phyloP scores from a whole-genome alignment of 257 asterid species.

The Penstemon barbatus region DNA sequence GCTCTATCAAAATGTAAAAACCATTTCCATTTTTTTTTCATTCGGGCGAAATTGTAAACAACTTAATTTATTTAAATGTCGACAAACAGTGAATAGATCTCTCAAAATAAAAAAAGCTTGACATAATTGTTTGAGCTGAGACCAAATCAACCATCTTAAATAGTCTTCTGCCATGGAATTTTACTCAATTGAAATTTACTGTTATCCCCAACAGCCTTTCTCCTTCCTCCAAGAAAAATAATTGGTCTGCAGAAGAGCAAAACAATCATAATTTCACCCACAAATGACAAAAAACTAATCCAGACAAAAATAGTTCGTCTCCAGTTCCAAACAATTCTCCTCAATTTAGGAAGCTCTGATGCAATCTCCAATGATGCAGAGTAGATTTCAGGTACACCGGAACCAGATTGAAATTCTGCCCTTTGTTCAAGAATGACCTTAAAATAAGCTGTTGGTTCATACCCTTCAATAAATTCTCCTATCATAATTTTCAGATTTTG shows the following conservation, averaged over 20 bases:
- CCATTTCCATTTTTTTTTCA: too few species aligned
- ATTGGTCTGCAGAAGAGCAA: conserved; percentile 35
- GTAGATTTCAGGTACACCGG: conserved; percentile 56
- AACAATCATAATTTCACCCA: conserved; percentile 28
- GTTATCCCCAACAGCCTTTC: conserved; percentile 14
- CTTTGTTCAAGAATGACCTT: conserved; percentile 50
- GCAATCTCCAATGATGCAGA: conserved; percentile 38
- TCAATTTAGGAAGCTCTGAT: conserved; percentile 46
- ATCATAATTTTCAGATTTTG: conserved; percentile 40
- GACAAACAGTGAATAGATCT: too few species aligned
- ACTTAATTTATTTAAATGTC: too few species aligned
- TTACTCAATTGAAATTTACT: conserved; percentile 8
- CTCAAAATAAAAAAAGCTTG: too few species aligned
- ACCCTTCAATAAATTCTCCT: conserved; percentile 40
- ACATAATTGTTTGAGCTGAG: too few species aligned
- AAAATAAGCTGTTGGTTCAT: conserved; percentile 38
- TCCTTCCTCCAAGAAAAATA: conserved; percentile 36
- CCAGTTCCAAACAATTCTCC: conserved; percentile 47
- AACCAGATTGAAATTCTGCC: conserved; percentile 46
- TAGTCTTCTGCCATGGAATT: not conserved
- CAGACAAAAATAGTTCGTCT: conserved; percentile 50
- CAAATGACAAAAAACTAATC: conserved; percentile 36
- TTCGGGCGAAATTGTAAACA: too few species aligned
- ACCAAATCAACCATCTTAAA: not conserved
- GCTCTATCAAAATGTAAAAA: too few species aligned